Base-by-base conservation (phyloP, 305 asterid species). In the Fraxinus baroniana region DNA sequence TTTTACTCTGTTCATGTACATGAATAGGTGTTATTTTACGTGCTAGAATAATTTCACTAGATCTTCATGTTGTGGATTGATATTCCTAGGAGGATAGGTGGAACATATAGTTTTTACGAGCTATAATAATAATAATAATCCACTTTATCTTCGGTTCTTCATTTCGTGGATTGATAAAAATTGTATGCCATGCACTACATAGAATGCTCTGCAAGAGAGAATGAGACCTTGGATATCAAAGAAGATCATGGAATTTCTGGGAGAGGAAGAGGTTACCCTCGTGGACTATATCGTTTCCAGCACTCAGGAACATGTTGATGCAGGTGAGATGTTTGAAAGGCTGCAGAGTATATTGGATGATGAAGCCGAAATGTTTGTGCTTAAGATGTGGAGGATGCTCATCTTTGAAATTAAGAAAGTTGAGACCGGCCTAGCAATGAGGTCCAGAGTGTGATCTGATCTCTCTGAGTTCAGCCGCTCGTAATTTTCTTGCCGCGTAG, bases 381-480 rank as follows among this genome's bases (percentile, higher is more conserved):
- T 97, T 73, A 97, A 97, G 93, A 95, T 97, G 98, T 97, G 99
- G 98, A 97, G 99, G 87, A 97, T 97, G 99, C 99, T 97, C 60
- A 97, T 97, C 82, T 97, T 93, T 84, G 99, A 97, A 90, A 91
- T 97, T 88, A 95, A 95, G 91, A 97, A 86, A 90, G 98, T 95
- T 17, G 99, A 97, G 87, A 95, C 91, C 20, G 98, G 99, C 77
- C 80, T 93, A 82, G 90, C 95, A 81, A 81, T 82, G 46, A 93
- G 80, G 90, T 72, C 90, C 1, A 90, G 88, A 89, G 83, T 89
- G 79, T 97, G 92, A 92, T 72, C 83, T 74, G 24, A 81, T 74
- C 66, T 26, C 7, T 37, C 20, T 17, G 75, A 77, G 28, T 15
- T 62, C 64, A 32, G 33, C 39, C 20, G 70, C 46, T 17, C 35